Conservation (phyloP, 208 protist genomes). For the Acanthamoeba healyi region DNA sequence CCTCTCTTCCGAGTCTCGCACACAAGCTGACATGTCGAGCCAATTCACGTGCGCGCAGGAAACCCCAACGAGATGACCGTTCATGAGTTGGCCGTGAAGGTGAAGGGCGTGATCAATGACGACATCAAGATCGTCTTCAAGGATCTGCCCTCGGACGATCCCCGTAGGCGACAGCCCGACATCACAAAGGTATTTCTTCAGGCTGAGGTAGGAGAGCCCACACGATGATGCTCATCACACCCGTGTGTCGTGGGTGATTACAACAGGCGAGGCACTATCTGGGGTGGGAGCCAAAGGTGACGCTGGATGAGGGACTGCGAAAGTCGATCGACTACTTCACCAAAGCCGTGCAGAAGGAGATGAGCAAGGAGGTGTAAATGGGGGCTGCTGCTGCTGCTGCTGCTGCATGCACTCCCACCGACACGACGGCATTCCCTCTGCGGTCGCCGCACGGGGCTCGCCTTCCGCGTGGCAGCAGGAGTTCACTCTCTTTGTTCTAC, state of each 20-base stretch:
- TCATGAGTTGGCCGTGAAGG: slow-evolving; percentile 12
- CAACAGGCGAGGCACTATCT: slow-evolving; percentile 21
- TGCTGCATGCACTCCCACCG: no score
- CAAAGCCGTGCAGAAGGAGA: slow-evolving; percentile 9
- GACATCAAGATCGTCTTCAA: background rate
- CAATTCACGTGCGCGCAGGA: background rate
- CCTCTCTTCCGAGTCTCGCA: no score
- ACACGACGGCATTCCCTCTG: no score
- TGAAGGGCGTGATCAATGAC: background rate
- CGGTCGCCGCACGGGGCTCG: no score
- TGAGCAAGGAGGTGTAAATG: background rate
- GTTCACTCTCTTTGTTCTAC: no score
- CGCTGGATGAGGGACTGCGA: background rate
- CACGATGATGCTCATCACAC: no score
- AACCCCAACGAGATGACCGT: slow-evolving; percentile 56
- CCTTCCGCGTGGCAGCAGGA: no score
- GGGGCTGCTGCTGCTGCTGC: no score
- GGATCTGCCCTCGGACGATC: slow-evolving; percentile 48
- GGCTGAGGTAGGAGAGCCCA: no score
- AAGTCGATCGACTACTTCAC: slow-evolving; percentile 21
- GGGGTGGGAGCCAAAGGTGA: background rate
- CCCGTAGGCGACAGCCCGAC: slow-evolving; percentile 3
- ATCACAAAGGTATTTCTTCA: slow-evolving; percentile 58
- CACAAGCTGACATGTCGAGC: no score
- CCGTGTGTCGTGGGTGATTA: no score